Base-by-base conservation (phyloP, 2,329 filamentous ascomycete species). In the Albifimbria verrucaria region DNA sequence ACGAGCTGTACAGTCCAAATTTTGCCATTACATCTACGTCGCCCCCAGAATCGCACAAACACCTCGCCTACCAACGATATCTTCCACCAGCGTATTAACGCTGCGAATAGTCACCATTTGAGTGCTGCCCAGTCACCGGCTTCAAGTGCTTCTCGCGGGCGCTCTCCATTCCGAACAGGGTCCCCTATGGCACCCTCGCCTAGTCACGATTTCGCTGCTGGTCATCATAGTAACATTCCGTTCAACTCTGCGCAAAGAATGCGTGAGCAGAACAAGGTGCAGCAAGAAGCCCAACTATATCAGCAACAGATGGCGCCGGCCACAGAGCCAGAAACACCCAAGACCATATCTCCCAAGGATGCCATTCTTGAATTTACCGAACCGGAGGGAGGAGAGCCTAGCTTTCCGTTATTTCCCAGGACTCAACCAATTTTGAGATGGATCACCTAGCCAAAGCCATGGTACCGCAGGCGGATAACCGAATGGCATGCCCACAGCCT, bases 291-390 rank as follows among this genome's bases (percentile, higher is more conserved):
- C 0, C 72, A 73, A 50, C 65, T 72, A 10, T 58, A 75, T 18
- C 74, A 72, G 42, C 71, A 76, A 20, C 73, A 77, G 32, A 63
- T 77, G 56, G 59, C 50, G 57, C 68, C 52, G 64, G 72, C 57
- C 61, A 59, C 72, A 24, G 70, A 79, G 45, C 73, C 77, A 1
- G 69, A 77, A 6, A 80, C 79, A 0, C 79, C 87, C n/a, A 90
- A 90, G 70, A 96, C 93, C 0, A 96, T 99, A 46, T 97, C 93
- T 2, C 94, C 93, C 22, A 95, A 96, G 72, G 93, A 97, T 64
- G 90, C 92, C 1, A 73, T 96, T 55, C 74, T 97, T 48, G 92
- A 97, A 55, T 96, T 92, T 66, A 83, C 87, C 56, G 90, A 94
- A 39, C 71, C 77, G 0, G 89, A 92, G 3, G 85, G 21, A 5